Evolutionary conservation across 2,329 filamentous ascomycete species (phyloP).

Genomic region (Diplodia seriata): DNA sequence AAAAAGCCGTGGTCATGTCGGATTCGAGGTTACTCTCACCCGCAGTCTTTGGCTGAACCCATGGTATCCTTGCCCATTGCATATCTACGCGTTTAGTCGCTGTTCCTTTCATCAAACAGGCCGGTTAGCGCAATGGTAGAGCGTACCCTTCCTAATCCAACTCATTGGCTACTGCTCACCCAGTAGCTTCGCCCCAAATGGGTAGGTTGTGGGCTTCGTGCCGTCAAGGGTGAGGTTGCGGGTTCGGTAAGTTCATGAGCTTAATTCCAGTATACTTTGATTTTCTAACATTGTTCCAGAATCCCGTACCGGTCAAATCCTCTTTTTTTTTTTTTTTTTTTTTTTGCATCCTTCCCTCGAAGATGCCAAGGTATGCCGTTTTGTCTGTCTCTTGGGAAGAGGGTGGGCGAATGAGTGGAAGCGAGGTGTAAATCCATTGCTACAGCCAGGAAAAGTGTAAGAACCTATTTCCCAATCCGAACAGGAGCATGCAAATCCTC

Average conservation of each 20-base stretch:
- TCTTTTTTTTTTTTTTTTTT: neutral
- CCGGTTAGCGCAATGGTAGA: constrained; percentile 26
- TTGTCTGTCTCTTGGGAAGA: neutral
- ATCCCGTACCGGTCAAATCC: constrained; percentile 1
- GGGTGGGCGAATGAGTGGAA: too few relatives aligned
- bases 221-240: constrained; percentile 16
- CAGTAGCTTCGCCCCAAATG: neutral
- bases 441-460: too few relatives aligned
- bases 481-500: too few relatives aligned
- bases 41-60: too few relatives aligned
- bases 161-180: too few relatives aligned
- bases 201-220: neutral
- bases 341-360: neutral
- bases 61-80: too few relatives aligned
- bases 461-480: too few relatives aligned
- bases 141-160: constrained; percentile 9
- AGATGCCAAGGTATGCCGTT: neutral
- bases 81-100: neutral
- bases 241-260: constrained; percentile 10
- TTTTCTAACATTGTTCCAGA: neutral
- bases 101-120: neutral
- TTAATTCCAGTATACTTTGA: neutral
- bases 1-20: too few relatives aligned
- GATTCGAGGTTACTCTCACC: too few relatives aligned
- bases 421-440: too few relatives aligned